Evolutionary conservation across 2,329 filamentous ascomycete genomes (phyloP).

Genomic region (Diaporthe ampelina): DNA sequence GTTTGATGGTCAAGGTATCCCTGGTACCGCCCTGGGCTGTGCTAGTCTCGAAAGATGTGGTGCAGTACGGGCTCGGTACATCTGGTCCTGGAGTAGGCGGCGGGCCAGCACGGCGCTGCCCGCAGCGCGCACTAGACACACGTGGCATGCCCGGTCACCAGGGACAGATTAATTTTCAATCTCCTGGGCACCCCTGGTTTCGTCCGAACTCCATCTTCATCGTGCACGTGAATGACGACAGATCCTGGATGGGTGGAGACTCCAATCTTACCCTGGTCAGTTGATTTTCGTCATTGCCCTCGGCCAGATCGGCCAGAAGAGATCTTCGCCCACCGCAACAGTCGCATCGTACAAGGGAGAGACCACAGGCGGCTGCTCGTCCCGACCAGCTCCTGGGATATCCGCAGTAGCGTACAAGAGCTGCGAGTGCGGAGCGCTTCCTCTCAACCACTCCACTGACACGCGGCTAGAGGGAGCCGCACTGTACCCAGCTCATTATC

Average conservation of each 20-base stretch:
- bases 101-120: constrained; percentile 31
- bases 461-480: neutral
- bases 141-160: constrained; percentile 37
- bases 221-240: constrained; percentile 34
- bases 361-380: constrained; percentile 17
- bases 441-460: constrained; percentile 3
- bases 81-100: neutral
- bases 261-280: constrained; percentile 28
- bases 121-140: constrained; percentile 36
- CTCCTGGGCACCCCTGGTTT: constrained; percentile 25
- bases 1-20: constrained; percentile 15
- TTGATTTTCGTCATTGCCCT: constrained; percentile 28
- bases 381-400: constrained; percentile 16
- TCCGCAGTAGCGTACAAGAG: constrained; percentile 2
- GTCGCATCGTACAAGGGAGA: constrained; percentile 26
- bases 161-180: constrained; percentile 33
- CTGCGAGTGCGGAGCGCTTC: constrained; percentile 1
- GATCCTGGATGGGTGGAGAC: constrained; percentile 31
- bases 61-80: constrained; percentile 22
- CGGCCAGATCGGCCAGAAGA: constrained; percentile 31
- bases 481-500: neutral
- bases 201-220: constrained; percentile 32
- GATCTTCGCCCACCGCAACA: constrained; percentile 31
- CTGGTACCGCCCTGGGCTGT: neutral
- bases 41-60: neutral